phyloP scores from a whole-genome alignment of 768 basidiomycete species.

The Boletales sp. region DNA sequence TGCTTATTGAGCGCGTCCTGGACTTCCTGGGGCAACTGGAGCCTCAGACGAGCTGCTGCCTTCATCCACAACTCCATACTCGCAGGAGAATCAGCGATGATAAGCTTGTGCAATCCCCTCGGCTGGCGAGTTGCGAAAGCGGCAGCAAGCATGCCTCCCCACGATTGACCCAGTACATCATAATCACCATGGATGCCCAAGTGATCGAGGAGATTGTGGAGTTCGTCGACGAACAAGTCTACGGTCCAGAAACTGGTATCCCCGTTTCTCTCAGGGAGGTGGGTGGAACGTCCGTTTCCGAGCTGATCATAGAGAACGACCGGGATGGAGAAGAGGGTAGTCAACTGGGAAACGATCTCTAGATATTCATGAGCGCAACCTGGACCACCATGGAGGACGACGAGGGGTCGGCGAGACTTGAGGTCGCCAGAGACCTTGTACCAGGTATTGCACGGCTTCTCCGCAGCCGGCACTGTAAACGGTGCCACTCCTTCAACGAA shows the following conservation, averaged over 20 bases:
- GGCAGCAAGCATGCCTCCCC: conserved; percentile 46
- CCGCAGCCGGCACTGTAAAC: conserved; percentile 25
- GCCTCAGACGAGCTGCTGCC: conserved; percentile 27
- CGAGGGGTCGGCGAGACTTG: conserved; percentile 38
- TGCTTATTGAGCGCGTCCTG: conserved; percentile 40
- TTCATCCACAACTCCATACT: conserved; percentile 42
- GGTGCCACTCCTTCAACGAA: conserved; percentile 31
- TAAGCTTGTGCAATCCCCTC: conserved; percentile 41
- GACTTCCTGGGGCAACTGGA: conserved; percentile 38
- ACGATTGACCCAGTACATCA: conserved; percentile 40
- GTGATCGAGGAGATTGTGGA: conserved; percentile 43
- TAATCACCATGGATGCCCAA: conserved; percentile 44
- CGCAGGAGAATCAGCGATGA: conserved; percentile 46
- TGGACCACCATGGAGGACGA: conserved; percentile 55
- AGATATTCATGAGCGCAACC: conserved; percentile 44
- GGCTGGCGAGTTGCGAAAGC: conserved; percentile 35
- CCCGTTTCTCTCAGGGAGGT: conserved; percentile 45
- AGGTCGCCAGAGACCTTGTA: conserved; percentile 50
- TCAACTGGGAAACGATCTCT: conserved; percentile 37
- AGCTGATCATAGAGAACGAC: conserved; percentile 57
- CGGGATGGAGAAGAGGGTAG: conserved; percentile 35
- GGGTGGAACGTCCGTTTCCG: conserved; percentile 52
- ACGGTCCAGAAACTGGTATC: conserved; percentile 46
- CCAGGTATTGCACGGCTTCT: conserved; percentile 43
- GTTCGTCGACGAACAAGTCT: conserved; percentile 49